A percentile compares a stretch with the other conserved stretches of the same genome.
Conservation (phyloP, 129 eudicot species). For the Pseudognaphalium luteoalbum region DNA sequence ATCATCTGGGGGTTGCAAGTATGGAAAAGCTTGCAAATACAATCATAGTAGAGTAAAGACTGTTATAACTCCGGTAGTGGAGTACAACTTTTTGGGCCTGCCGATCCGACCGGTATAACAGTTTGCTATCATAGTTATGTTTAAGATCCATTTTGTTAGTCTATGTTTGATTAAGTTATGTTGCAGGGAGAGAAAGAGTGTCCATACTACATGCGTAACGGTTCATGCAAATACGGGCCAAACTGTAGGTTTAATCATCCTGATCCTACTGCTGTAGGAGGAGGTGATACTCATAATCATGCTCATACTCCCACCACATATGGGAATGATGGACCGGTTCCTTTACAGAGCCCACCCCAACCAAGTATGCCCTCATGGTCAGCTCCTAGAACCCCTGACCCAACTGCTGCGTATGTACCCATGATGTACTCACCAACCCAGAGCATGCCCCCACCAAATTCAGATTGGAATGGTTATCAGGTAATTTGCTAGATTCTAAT, state of each 20-base stretch:
- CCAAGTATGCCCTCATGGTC: constrained; percentile 55
- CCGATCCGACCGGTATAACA: constrained; percentile 79
- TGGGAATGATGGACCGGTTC: constrained; percentile 52
- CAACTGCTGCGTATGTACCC: constrained; percentile 49
- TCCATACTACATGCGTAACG: constrained; percentile 89
- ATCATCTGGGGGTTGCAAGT: constrained; percentile 83
- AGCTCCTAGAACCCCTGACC: constrained; percentile 44
- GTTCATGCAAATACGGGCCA: constrained; percentile 89
- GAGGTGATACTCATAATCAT: constrained; percentile 29
- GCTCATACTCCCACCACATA: constrained; percentile 42
- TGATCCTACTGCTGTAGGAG: constrained; percentile 72
- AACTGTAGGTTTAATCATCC: constrained; percentile 97
- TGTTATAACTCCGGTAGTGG: constrained; percentile 41
- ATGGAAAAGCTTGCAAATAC: constrained; percentile 76
- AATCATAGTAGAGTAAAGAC: constrained; percentile 55
- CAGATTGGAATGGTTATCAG: constrained; percentile 82
- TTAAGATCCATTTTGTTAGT: constrained; percentile 2
- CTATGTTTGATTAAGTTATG: not conserved
- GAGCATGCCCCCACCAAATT: constrained; percentile 44
- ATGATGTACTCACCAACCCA: constrained; percentile 50
- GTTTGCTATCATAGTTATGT: constrained; percentile 8
- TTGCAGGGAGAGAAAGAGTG: constrained; percentile 86
- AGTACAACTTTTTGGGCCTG: constrained; percentile 81
- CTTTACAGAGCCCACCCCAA: constrained; percentile 45
- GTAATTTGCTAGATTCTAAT: constrained; percentile 39